Evolutionary conservation across 1,284 basidiomycete species (phyloP).

Genomic region (Stygiomarasmius scandens): DNA sequence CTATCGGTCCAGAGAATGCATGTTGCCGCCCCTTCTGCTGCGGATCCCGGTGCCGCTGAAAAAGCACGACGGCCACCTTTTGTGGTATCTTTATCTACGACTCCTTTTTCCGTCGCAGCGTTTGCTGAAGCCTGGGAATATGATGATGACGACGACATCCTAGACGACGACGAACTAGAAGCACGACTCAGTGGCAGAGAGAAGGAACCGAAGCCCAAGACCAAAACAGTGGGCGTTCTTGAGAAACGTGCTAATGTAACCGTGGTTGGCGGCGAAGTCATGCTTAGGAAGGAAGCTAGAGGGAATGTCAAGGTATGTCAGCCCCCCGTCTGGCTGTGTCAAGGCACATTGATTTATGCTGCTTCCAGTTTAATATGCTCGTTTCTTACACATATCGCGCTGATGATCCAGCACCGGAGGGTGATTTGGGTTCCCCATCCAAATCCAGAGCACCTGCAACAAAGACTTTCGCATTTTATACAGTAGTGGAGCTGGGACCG

Average conservation of each 20-base stretch:
- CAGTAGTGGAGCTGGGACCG: constrained; percentile 74
- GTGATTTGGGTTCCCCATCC: constrained; percentile 53
- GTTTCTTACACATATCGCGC: constrained; percentile 91
- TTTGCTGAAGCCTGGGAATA: constrained; percentile 96
- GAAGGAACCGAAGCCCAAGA: constrained; percentile 51
- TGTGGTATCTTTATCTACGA: constrained; percentile 74
- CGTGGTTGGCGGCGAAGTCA: constrained; percentile 81
- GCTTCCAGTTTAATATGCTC: constrained; percentile 84
- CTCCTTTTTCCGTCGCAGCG: constrained; percentile 80
- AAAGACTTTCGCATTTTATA: constrained; percentile 88
- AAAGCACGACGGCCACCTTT: constrained; percentile 71
- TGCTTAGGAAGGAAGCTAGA: constrained; percentile 73
- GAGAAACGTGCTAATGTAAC: constrained; percentile 88
- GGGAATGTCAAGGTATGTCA: constrained; percentile 72
- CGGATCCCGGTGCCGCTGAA: constrained; percentile 44
- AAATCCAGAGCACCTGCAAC: constrained; percentile 60
- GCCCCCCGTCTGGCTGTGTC: neutral
- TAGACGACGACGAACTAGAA: constrained; percentile 60
- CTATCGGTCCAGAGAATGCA: constrained; percentile 71
- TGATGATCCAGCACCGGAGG: constrained; percentile 73
- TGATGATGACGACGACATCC: constrained; percentile 88
- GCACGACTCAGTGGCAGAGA: constrained; percentile 41
- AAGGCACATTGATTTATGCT: neutral
- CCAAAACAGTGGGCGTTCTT: constrained; percentile 75
- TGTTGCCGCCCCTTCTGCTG: constrained; percentile 34